Base-by-base conservation (phyloP, 371 early-diverging fungal genomes). In the Rhizopus sp. region DNA sequence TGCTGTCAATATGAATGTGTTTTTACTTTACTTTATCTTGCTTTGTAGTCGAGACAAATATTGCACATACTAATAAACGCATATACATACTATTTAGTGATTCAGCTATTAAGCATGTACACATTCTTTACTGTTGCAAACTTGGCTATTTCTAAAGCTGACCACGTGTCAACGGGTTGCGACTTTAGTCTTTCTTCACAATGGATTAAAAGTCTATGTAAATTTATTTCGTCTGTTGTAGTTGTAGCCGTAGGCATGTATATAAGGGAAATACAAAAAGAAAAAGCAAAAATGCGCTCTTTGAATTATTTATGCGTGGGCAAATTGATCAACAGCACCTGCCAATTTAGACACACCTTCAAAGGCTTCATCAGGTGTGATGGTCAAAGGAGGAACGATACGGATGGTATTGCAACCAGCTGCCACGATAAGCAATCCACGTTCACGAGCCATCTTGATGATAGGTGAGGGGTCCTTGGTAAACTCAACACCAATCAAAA, bases 361-460 rank as follows among this genome's bases (percentile, higher is more conserved):
- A 31, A 87, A 77, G 34, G 90, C 78, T 57, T 94, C 90, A 39
- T 82, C 82, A 57, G 83, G 64, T 5, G 75, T 71, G 33, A 93
- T 72, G 23, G 82, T 85, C 59, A 97, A 81, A 17, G 98, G 90
- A 40, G 98, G 98, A 30, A 96, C 83, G 44, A 97, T 67, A 42
- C 98, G 91, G 12, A 97, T 75, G 5, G 93, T 93, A 68, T 97
- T 92, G 64, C 81, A 81, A 7, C 88, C 92, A n/a, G 96, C 94
- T 4, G 89, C 84, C 42, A 95, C 88, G 15, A 95, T 70, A 55
- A 97, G 76, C 54, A 96, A 66, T 37, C 96, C 95, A 42, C 85
- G 83, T 49, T 93, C 89, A 50, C 90, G 85, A 35, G 90, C 90
- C 64, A 88, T 55, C 35, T 88, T 86, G 15, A 93, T 86, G 54